A percentile compares a stretch with the other conserved stretches of the same genome.
These are phyloP conservation scores for Favolaschia claudopus DNA, from an alignment of 768 basidiomycete species.

Conservation along the genomic window DNA sequence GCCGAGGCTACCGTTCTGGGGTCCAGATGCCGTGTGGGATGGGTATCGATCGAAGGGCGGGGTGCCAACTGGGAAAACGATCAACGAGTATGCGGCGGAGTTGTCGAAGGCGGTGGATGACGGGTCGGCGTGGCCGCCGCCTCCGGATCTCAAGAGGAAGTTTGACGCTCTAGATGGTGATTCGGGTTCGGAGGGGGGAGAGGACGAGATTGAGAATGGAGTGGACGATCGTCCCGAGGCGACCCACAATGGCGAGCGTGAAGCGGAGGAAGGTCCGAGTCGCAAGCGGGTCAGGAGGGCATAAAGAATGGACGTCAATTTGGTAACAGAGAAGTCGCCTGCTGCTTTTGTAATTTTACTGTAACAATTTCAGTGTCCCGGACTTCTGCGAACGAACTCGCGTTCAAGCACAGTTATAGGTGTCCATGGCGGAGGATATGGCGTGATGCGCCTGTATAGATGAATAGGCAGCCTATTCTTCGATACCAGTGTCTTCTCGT, in stretches of 20 bases:
- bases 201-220: neutral
- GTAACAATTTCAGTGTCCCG: no score
- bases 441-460: no score
- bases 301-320: neutral
- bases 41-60: neutral
- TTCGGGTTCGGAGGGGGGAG: neutral
- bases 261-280: neutral
- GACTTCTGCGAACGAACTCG: no score
- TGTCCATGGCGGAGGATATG: no score
- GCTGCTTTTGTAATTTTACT: conserved; percentile 4
- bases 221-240: neutral
- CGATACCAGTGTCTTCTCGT: no score
- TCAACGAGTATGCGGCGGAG: conserved; percentile 11
- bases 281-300: conserved; percentile 1
- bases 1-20: conserved; percentile 12
- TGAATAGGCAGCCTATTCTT: no score
- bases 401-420: no score
- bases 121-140: neutral
- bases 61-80: neutral
- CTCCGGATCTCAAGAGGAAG: neutral
- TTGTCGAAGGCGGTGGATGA: neutral
- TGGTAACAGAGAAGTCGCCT: neutral
- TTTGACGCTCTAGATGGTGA: neutral
- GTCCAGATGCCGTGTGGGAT: conserved; percentile 13
- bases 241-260: neutral